Evolutionary conservation across 2,329 filamentous ascomycete genomes (phyloP).

Genomic region (Penicillium fuscoglaucum): DNA sequence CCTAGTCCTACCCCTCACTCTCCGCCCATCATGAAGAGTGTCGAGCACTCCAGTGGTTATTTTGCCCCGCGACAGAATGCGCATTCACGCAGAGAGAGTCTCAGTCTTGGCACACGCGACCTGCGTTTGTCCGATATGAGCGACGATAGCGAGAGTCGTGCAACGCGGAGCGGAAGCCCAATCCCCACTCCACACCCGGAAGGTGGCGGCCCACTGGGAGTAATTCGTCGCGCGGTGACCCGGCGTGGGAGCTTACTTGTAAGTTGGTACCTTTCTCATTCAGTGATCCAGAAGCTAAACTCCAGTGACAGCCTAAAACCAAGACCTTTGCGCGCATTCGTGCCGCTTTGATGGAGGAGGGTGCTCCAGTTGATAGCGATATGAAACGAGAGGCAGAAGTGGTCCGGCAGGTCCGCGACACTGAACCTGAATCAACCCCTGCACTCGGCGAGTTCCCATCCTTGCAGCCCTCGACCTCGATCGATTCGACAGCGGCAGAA

Average conservation of each 20-base stretch:
- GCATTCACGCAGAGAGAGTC: slow-evolving; percentile 73
- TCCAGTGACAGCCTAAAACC: slow-evolving; percentile 72
- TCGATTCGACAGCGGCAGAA: slow-evolving; percentile 14
- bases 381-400: slow-evolving; percentile 90
- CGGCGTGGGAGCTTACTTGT: slow-evolving; percentile 86
- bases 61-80: slow-evolving; percentile 53
- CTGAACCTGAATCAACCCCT: slow-evolving; percentile 62
- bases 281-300: not conserved
- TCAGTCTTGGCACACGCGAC: slow-evolving; percentile 87
- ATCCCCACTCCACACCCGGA: slow-evolving; percentile 39
- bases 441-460: slow-evolving; percentile 47
- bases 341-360: slow-evolving; percentile 85
- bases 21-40: slow-evolving; percentile 64
- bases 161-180: slow-evolving; percentile 38
- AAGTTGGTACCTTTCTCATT: slow-evolving; percentile 38
- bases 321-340: slow-evolving; percentile 93
- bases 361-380: slow-evolving; percentile 82
- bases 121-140: slow-evolving; percentile 76
- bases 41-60: slow-evolving; percentile 55
- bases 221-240: slow-evolving; percentile 80
- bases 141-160: slow-evolving; percentile 68
- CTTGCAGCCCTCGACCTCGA: slow-evolving; percentile 47
- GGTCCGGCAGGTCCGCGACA: slow-evolving; percentile 90
- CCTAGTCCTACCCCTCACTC: slow-evolving; percentile 72
- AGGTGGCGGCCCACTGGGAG: slow-evolving; percentile 64